Evolutionary conservation across 768 basidiomycete genomes (phyloP).

Genomic region (Gymnopilus dilepis): DNA sequence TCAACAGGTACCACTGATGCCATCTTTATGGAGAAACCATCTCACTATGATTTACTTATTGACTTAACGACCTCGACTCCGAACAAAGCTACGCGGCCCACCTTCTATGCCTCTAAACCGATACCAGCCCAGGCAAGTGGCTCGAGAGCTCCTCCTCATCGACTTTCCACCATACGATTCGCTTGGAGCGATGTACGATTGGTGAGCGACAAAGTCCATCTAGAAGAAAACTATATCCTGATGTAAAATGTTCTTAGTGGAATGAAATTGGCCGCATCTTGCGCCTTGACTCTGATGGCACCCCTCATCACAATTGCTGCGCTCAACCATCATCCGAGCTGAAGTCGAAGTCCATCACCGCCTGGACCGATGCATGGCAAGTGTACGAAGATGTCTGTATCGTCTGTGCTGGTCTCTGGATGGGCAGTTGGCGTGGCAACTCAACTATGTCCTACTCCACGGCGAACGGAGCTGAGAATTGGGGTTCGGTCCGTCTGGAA

Average conservation of each 20-base stretch:
- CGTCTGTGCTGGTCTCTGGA: constrained; percentile 83
- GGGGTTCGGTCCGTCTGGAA: constrained; percentile 64
- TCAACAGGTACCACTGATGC: constrained; percentile 76
- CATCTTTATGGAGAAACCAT: constrained; percentile 81
- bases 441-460: constrained; percentile 55
- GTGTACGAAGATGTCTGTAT: constrained; percentile 87
- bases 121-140: constrained; percentile 38
- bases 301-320: constrained; percentile 40
- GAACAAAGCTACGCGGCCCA: constrained; percentile 65
- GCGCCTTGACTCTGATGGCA: constrained; percentile 49
- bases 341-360: constrained; percentile 46
- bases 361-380: constrained; percentile 79
- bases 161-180: constrained; percentile 69
- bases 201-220: constrained; percentile 40
- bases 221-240: no score
- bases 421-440: constrained; percentile 66
- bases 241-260: constrained; percentile 51
- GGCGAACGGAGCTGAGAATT: constrained; percentile 52
- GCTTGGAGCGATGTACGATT: constrained; percentile 86
- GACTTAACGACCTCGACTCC: constrained; percentile 75
- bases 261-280: constrained; percentile 77
- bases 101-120: constrained; percentile 64
- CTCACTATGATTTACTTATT: constrained; percentile 80
- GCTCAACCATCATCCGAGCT: constrained; percentile 36
- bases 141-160: constrained; percentile 50